phyloP scores from a whole-genome alignment of 768 basidiomycete species.

The Mrakia gelida region DNA sequence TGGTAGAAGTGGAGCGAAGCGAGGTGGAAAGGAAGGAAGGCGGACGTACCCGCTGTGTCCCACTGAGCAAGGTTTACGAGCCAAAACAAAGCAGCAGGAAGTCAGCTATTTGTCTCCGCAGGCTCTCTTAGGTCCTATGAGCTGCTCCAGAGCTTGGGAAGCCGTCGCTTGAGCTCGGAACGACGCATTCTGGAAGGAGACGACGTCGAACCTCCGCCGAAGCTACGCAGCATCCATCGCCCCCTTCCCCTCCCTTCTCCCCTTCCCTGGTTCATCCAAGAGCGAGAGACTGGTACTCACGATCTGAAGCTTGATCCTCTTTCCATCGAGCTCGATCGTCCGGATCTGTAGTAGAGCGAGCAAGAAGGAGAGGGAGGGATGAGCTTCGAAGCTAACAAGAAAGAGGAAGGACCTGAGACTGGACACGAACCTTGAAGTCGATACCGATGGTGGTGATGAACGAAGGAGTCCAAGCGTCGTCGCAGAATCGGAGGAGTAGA shows the following conservation, averaged over 20 bases:
- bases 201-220: not conserved
- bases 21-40: not conserved
- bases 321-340: slow-evolving; percentile 95
- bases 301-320: slow-evolving; percentile 98
- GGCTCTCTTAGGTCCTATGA: not conserved
- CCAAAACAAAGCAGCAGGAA: too few species aligned
- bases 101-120: not conserved
- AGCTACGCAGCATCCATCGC: not conserved
- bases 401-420: not conserved
- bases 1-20: not conserved
- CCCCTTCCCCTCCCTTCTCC: not conserved
- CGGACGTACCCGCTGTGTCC: slow-evolving; percentile 26
- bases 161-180: not conserved
- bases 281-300: slow-evolving; percentile 54
- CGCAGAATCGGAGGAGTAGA: slow-evolving; percentile 92
- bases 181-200: not conserved
- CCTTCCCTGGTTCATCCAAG: not conserved
- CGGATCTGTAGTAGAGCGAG: slow-evolving; percentile 57
- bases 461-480: slow-evolving; percentile 98
- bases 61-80: slow-evolving; percentile 1
- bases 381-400: not conserved
- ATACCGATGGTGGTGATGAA: slow-evolving; percentile 97
- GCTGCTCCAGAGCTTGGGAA: not conserved
- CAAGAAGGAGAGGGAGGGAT: slow-evolving; percentile 4
- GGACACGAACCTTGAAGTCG: slow-evolving; percentile 30